Base-by-base conservation (phyloP, 768 basidiomycete species). In the Infundibulicybe gibba region DNA sequence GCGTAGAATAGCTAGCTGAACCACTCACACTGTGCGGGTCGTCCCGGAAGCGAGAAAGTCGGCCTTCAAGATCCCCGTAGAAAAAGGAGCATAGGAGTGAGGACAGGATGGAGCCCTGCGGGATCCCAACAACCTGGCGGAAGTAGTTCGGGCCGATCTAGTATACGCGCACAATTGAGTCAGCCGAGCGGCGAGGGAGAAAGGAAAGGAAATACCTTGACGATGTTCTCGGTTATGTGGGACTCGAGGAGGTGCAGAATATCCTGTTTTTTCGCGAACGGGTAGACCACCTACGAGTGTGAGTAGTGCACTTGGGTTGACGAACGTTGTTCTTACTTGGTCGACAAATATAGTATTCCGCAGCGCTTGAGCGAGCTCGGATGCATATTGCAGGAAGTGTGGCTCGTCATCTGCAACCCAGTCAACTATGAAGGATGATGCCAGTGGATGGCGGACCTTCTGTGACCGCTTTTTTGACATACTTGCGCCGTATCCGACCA, bases 61-160 rank as follows among this genome's bases (percentile, higher is more conserved):
- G 68, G 25, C 68, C 76, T 64, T 98, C 97, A 49, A 99, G 72
- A 58, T 95, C 86, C 5, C 92, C 94, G 54, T 97, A 99, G 62
- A 91, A 97, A 65, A 94, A 90, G 1, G 89, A 87, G 61, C 97
- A 99, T 1, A 99, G 68, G n/a, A 98, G 60, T 0, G 88, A 79
- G 6, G 94, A 97, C n/a, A 98, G 68, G n/a, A 94, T 82, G 2
- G 94, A 97, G 16, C 97, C 97, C 64, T 99, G 97, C 1, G 97
- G 95, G 17, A 99, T 99, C 2, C 97, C 97, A 21, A 90, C 79
- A n/a, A 77, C 79, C 63, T 99, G 97, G 11, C 87, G 82, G 60
- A 87, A 95, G 58, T 86, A 91, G 35, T 77, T 65, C n/a, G 67
- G 56, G 1, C 88, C 90, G 44, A 97, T 93, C 92, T 95, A 53